These are phyloP conservation scores for Hylodesmum podocarpum DNA, from an alignment of 306 rosid species.

Conservation along the genomic window DNA sequence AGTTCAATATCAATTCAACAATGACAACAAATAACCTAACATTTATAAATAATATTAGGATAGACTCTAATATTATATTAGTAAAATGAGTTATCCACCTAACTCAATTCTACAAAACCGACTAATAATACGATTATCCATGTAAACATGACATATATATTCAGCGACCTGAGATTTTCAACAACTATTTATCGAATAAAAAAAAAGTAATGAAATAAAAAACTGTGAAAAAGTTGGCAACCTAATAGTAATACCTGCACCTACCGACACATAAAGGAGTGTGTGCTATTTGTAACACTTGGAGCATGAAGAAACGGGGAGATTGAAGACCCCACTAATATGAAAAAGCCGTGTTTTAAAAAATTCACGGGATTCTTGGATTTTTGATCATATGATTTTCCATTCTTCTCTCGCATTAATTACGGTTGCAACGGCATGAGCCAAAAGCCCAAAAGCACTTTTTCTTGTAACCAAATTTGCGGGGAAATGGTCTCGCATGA, in stretches of 20 bases:
- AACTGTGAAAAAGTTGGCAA: not conserved
- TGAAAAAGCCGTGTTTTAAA: not conserved
- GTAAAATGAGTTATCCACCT: too few species aligned
- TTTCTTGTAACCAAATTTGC: slow-evolving; percentile 19
- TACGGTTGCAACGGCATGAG: slow-evolving; percentile 24
- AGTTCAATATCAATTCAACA: too few species aligned
- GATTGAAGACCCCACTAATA: not conserved
- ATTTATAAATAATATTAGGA: too few species aligned
- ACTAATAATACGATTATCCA: too few species aligned
- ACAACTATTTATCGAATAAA: too few species aligned
- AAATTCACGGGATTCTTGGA: slow-evolving; percentile 30
- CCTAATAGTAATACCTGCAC: not conserved
- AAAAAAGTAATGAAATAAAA: not conserved
- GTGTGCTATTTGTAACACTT: not conserved
- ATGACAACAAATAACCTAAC: too few species aligned
- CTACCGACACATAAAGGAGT: not conserved
- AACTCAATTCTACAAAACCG: too few species aligned
- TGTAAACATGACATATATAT: too few species aligned
- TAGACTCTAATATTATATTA: too few species aligned
- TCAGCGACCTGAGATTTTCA: too few species aligned
- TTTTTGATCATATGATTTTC: not conserved
- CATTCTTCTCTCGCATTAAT: slow-evolving; percentile 15
- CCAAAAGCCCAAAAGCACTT: slow-evolving; percentile 20
- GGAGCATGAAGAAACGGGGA: not conserved
- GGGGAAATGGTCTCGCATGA: slow-evolving; percentile 14